These are phyloP conservation scores for Rhazya stricta DNA, from an alignment of 257 asterid species.

Conservation along the genomic window DNA sequence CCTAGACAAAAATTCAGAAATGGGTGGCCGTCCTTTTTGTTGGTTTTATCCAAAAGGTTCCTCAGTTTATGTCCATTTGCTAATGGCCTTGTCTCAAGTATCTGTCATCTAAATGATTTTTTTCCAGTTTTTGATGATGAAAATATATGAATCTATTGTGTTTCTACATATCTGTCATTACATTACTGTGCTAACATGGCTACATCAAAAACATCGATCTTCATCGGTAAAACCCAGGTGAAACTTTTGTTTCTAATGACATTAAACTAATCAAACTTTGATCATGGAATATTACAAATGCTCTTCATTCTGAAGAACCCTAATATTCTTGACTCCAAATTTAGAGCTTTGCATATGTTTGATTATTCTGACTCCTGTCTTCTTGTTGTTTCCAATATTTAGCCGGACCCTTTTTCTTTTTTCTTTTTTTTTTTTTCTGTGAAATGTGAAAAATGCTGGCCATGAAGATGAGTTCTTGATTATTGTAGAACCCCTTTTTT, in stretches of 20 bases:
- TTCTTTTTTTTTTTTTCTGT: no score
- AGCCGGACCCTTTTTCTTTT: no score
- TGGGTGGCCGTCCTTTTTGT: slow-evolving; percentile 29
- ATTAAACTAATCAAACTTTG: background rate
- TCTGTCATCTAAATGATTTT: background rate
- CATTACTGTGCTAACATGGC: slow-evolving; percentile 22
- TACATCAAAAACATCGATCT: slow-evolving; percentile 51
- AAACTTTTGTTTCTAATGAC: slow-evolving; percentile 26
- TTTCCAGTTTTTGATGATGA: background rate
- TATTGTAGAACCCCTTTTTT: background rate
- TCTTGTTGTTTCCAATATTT: slow-evolving; percentile 35
- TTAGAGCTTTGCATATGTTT: slow-evolving; percentile 28
- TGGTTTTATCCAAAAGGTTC: slow-evolving; percentile 31
- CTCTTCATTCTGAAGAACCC: background rate
- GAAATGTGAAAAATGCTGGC: background rate
- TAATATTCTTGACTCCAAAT: slow-evolving; percentile 19
- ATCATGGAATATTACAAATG: background rate
- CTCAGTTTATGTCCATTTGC: slow-evolving; percentile 43
- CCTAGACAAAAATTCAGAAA: background rate
- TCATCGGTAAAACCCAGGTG: slow-evolving; percentile 55
- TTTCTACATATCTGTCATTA: slow-evolving; percentile 35
- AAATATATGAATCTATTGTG: slow-evolving; percentile 16
- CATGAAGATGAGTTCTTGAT: background rate
- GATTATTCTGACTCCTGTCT: slow-evolving; percentile 40
- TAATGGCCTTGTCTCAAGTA: slow-evolving; percentile 8